Evolutionary conservation across 176 grass and related monocot genomes (phyloP).

Genomic region (Phoenix dactylifera): DNA sequence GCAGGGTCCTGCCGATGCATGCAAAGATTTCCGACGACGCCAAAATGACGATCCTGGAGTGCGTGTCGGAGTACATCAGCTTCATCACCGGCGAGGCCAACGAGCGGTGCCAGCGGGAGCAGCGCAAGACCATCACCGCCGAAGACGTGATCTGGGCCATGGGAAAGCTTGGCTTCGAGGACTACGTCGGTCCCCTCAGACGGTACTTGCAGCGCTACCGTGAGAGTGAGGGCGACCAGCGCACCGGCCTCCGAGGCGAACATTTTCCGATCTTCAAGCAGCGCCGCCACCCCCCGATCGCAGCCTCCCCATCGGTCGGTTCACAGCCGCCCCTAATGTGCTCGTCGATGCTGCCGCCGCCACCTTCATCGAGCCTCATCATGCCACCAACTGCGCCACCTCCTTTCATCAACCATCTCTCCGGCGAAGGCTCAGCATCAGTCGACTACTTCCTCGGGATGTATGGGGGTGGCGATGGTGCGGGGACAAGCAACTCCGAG

Average conservation of each 20-base stretch:
- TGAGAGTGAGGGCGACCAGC: no score
- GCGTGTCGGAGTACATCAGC: no score
- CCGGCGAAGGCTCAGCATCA: constrained; percentile 29
- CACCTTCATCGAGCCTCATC: constrained; percentile 14
- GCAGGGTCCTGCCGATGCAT: no score
- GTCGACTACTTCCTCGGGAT: constrained; percentile 27
- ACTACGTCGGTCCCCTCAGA: no score
- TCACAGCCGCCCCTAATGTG: constrained; percentile 27
- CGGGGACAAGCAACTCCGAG: neutral
- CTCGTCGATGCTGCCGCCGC: constrained; percentile 21
- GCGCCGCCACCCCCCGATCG: neutral
- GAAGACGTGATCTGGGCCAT: no score
- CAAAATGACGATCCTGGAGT: no score
- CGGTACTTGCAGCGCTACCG: no score
- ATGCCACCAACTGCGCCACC: constrained; percentile 18
- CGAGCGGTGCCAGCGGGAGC: no score
- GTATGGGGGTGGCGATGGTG: neutral
- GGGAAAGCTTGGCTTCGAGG: no score
- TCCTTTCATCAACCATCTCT: neutral
- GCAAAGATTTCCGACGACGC: no score
- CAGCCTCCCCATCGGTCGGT: neutral
- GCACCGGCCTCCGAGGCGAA: neutral
- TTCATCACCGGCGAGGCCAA: no score
- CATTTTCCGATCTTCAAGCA: constrained; percentile 15
- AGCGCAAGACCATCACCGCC: no score